phyloP scores from a whole-genome alignment of 1,284 basidiomycete genomes.

The Melampsora allii-populina region DNA sequence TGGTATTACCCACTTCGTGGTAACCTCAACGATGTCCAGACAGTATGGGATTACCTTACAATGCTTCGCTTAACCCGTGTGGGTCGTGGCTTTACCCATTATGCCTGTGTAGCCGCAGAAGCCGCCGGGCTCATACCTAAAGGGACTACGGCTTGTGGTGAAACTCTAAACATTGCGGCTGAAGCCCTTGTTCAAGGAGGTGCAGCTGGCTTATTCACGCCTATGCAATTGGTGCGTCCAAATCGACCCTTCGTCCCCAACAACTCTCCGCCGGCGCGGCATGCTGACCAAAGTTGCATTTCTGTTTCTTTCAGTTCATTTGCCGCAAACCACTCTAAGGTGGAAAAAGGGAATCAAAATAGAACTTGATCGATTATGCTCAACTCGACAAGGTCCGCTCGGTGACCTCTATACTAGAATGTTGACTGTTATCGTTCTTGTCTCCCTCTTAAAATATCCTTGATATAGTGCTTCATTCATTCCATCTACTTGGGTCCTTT shows the following conservation, averaged over 20 bases:
- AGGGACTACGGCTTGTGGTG: slow-evolving; percentile 88
- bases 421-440: too few relatives aligned
- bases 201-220: slow-evolving; percentile 53
- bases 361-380: too few relatives aligned
- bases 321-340: not conserved
- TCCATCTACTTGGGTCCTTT: too few relatives aligned
- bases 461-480: too few relatives aligned
- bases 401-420: too few relatives aligned
- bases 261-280: too few relatives aligned
- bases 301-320: not conserved
- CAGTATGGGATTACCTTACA: slow-evolving; percentile 71
- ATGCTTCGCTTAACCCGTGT: slow-evolving; percentile 71
- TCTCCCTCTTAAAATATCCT: too few relatives aligned
- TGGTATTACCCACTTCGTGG: slow-evolving; percentile 99
- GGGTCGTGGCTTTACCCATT: slow-evolving; percentile 81
- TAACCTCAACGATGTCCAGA: slow-evolving; percentile 87
- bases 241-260: not conserved
- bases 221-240: slow-evolving; percentile 40
- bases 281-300: not conserved
- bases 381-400: too few relatives aligned
- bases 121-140: slow-evolving; percentile 76
- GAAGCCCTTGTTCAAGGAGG: slow-evolving; percentile 79
- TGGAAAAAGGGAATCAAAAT: too few relatives aligned
- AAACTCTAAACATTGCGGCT: slow-evolving; percentile 80
- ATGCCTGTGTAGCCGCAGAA: slow-evolving; percentile 73